Conservation (phyloP, 2,329 filamentous ascomycete genomes). For the Fusarium beomiforme region DNA sequence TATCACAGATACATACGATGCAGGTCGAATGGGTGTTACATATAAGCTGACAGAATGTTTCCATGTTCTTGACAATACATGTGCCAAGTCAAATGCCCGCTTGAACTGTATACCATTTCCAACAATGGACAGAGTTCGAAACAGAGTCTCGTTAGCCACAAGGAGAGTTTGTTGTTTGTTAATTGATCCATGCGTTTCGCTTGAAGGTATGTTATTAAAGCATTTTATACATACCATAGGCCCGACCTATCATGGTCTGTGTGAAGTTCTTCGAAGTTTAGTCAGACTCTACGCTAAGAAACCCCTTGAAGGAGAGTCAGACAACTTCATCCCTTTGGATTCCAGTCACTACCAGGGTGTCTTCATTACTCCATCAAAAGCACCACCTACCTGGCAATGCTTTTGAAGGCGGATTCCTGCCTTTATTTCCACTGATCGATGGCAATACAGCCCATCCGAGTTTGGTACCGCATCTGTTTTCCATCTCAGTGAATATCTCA, state of each 20-base stretch:
- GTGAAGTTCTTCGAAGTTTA: conserved; percentile 17
- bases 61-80: not conserved
- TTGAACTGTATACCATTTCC: not conserved
- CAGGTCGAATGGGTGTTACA: not conserved
- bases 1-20: not conserved
- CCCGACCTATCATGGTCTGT: not conserved
- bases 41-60: not conserved
- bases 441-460: not conserved
- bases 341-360: conserved; percentile 30
- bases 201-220: not conserved
- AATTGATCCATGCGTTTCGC: not conserved
- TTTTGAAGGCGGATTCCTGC: not conserved
- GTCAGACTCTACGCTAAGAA: conserved; percentile 24
- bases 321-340: conserved; percentile 42
- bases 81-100: not conserved
- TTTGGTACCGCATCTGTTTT: not conserved
- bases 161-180: no score
- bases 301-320: conserved; percentile 34
- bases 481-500: not conserved
- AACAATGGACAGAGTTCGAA: not conserved
- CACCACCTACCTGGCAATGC: not conserved
- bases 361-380: conserved; percentile 18
- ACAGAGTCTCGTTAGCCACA: not conserved
- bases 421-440: not conserved
- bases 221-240: not conserved